Base-by-base conservation (phyloP, 257 asterid genomes). In the Solanum bulbocastanum region DNA sequence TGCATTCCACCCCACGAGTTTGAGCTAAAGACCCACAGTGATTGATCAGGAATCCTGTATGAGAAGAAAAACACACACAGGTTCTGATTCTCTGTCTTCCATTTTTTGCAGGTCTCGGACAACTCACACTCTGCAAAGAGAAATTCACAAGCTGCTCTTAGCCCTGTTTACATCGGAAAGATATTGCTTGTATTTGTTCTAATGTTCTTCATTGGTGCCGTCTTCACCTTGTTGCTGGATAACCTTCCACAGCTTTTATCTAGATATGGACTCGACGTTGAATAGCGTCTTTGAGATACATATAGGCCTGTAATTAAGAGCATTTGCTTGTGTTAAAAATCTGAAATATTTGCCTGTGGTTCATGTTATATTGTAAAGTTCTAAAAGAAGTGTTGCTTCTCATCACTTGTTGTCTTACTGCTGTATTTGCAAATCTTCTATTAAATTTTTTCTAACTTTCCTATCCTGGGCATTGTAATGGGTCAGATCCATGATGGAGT, bases 201-300 rank as follows among this genome's bases (percentile, higher is more conserved):
- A 83, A 88, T 97, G 78, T 93, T 97, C 81, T 89, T 91, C 66
- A 85, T 97, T 15, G 99, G 96, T 78, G 96, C 98, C 76, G 39
- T 87, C 83, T 93, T 94, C 94, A 92, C 98, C 1, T 68, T 95
- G 92, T 87, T 91, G 23, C 91, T 97, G 66, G 98, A 97, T 89
- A 94, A 96, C 91, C 98, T 97, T 88, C 99, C 99, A 2, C 88
- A 84, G 58, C 75, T 94, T 69, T 89, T 94, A 91, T 90, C 85
- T 46, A 27, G 37, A 82, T 82, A 82, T 82, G 42, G 37, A 0
- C 68, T 49, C 69, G 15, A 30, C 44, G 13, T 46, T 46, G 68
- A 81, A 44, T 79, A 79, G 85, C 85, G 3, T 79, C 85, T 49
- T 33, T 8, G 42, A 46, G 42, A 81, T 18, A 39, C 69, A 49